These are phyloP conservation scores for Mikania micrantha DNA, from an alignment of 129 eudicot species.

Conservation along the genomic window DNA sequence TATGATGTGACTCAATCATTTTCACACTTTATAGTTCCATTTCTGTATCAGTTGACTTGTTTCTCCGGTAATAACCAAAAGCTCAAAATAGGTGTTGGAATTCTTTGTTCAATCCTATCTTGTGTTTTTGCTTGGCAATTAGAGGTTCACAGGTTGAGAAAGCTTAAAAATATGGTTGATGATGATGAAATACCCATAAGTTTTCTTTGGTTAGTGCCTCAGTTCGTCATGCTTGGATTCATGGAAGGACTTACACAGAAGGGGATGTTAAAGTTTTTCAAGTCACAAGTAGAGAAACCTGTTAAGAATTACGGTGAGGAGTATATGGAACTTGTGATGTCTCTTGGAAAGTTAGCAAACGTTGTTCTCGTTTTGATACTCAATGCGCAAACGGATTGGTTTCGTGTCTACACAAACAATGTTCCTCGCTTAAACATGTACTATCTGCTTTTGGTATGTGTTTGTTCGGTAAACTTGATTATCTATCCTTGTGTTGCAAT, in stretches of 20 bases:
- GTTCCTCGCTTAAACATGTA: background rate
- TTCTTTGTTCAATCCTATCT: background rate
- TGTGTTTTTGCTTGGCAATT: slow-evolving; percentile 1
- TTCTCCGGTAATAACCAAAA: background rate
- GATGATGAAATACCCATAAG: background rate
- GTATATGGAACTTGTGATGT: background rate
- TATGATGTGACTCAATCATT: slow-evolving; percentile 4
- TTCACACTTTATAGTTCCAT: background rate
- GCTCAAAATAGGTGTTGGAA: slow-evolving; percentile 13
- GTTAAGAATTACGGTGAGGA: background rate
- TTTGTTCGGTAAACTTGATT: background rate
- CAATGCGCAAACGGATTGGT: background rate
- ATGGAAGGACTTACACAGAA: slow-evolving; percentile 14
- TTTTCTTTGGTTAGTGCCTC: slow-evolving; percentile 22
- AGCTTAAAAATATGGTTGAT: background rate
- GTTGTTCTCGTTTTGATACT: background rate
- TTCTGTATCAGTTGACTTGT: background rate
- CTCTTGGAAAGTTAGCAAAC: background rate
- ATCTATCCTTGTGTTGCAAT: background rate
- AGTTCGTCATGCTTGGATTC: background rate
- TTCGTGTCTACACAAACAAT: background rate
- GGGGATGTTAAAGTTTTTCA: slow-evolving; percentile 8
- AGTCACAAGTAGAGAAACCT: background rate
- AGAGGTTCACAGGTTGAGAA: slow-evolving; percentile 10
- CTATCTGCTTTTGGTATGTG: background rate